phyloP scores from a whole-genome alignment of 129 eudicot genomes.

The Artemisia argyi region DNA sequence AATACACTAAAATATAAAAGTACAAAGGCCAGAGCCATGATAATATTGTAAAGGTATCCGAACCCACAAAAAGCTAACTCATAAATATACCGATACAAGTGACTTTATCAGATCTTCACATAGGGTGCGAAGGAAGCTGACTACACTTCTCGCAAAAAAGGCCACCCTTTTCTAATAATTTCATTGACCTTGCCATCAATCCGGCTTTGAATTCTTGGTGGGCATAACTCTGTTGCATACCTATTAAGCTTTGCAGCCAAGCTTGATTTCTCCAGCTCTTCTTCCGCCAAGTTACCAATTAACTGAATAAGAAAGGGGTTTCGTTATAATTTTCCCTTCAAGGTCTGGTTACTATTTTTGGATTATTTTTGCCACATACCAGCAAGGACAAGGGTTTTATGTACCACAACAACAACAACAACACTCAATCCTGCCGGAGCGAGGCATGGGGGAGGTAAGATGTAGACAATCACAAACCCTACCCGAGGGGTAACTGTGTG shows the following conservation, averaged over 20 bases:
- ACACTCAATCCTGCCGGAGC: no score
- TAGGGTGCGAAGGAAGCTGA: background rate
- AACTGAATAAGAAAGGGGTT: conserved; percentile 80
- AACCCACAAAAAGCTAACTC: conserved; percentile 20
- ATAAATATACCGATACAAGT: conserved; percentile 10
- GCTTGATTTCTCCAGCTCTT: conserved; percentile 79
- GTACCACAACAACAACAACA: no score
- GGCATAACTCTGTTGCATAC: conserved; percentile 93
- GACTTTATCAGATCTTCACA: background rate
- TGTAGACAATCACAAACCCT: no score
- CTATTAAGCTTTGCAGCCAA: conserved; percentile 83
- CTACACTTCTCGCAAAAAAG: conserved; percentile 70
- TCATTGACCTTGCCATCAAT: conserved; percentile 76
- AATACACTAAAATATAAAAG: conserved; percentile 12
- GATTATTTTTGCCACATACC: no score
- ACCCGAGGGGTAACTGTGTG: no score
- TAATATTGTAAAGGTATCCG: conserved; percentile 7
- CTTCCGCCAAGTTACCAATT: conserved; percentile 86
- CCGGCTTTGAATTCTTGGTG: conserved; percentile 62
- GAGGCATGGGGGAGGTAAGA: no score
- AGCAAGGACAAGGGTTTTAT: no score
- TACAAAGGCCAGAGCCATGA: conserved; percentile 1
- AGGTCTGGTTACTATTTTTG: no score
- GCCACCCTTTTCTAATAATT: conserved; percentile 85
- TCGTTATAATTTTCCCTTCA: conserved; percentile 41